phyloP scores from a whole-genome alignment of 331 rosid genomes.

The Erythrophleum ivorense region DNA sequence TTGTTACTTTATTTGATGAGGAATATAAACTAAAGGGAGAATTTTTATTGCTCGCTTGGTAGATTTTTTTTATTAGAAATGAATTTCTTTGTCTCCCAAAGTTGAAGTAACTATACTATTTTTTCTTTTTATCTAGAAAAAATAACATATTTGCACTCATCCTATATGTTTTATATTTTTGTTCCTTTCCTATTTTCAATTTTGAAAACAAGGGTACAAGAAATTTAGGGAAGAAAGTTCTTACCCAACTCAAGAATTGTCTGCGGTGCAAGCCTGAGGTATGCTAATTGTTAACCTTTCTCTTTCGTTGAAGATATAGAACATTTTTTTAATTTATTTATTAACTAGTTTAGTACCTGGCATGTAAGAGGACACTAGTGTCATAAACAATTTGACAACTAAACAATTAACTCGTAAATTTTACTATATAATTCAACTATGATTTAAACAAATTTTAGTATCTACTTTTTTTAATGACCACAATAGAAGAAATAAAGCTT shows the following conservation, averaged over 20 bases:
- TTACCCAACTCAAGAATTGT: conserved; percentile 57
- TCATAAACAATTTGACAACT: neutral
- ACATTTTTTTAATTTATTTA: no score
- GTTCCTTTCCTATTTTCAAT: conserved; percentile 13
- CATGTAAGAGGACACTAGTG: neutral
- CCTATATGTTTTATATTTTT: neutral
- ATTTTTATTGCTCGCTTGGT: no score
- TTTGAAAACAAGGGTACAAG: conserved; percentile 39
- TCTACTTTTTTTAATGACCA: no score
- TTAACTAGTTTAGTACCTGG: no score
- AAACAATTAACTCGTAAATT: neutral
- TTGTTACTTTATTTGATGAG: no score
- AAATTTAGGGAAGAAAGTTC: conserved; percentile 52
- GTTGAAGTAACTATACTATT: neutral
- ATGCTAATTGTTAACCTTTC: conserved; percentile 1
- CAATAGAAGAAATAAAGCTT: neutral
- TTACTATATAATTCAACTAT: neutral
- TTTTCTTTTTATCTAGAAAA: neutral
- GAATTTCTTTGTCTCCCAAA: neutral
- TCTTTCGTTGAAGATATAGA: neutral
- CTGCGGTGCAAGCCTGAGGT: conserved; percentile 65
- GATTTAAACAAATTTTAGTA: no score
- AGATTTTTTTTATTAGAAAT: neutral
- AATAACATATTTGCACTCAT: neutral
- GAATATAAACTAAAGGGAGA: no score